Percentiles rank a stretch among this genome's conserved stretches.
phyloP scores from a whole-genome alignment of 345 rosid genomes.

The Lepidium aucheri region DNA sequence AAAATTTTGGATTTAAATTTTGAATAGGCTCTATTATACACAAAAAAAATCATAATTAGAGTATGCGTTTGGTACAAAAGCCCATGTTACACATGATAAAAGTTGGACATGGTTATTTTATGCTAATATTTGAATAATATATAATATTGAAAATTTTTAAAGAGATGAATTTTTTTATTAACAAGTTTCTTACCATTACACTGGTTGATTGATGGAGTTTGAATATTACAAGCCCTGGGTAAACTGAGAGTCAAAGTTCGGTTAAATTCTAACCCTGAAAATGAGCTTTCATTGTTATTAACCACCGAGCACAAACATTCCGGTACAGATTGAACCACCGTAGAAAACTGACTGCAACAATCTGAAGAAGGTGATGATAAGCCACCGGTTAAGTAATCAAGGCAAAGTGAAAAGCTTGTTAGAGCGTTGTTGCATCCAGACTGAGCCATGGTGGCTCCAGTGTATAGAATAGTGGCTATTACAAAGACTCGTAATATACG shows the following conservation, averaged over 20 bases:
- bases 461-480: conserved; percentile 10
- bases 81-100: too few species aligned
- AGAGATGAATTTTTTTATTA: not conserved
- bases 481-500: not conserved
- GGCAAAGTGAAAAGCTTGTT: conserved; percentile 35
- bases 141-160: not conserved
- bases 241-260: conserved; percentile 47
- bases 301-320: conserved; percentile 46
- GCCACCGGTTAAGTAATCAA: conserved; percentile 40
- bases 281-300: conserved; percentile 16
- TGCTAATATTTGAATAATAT: too few species aligned
- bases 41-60: too few species aligned
- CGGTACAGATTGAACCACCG: conserved; percentile 41
- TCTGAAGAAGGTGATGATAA: conserved; percentile 42
- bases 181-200: not conserved
- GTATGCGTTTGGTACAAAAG: too few species aligned
- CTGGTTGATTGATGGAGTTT: not conserved
- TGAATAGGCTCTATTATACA: too few species aligned
- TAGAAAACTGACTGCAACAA: conserved; percentile 41
- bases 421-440: conserved; percentile 26
- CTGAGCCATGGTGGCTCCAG: conserved; percentile 26
- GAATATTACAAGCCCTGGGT: conserved; percentile 20
- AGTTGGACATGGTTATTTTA: too few species aligned
- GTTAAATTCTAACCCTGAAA: conserved; percentile 37
- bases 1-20: too few species aligned